These are phyloP conservation scores for Suillus plorans DNA, from an alignment of 768 basidiomycete species.

Conservation along the genomic window DNA sequence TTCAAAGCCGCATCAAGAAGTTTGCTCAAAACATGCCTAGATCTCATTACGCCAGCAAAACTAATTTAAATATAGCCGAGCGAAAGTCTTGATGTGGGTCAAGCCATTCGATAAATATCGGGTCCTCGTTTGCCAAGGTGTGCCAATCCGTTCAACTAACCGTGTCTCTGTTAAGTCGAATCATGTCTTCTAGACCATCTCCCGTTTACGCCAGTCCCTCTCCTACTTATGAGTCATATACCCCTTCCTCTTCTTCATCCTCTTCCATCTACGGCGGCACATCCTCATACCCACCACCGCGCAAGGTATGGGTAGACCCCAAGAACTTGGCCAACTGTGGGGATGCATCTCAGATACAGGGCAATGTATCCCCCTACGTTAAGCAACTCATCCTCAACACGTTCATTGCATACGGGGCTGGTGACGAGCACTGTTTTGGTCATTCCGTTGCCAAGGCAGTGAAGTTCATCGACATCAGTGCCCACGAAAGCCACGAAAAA, in stretches of 20 bases:
- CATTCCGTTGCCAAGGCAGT: conserved; percentile 59
- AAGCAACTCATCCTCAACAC: conserved; percentile 71
- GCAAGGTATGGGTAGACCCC: conserved; percentile 65
- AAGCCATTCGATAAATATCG: conserved; percentile 28
- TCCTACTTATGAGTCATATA: conserved; percentile 27
- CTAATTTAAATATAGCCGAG: conserved; percentile 23
- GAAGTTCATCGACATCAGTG: conserved; percentile 58
- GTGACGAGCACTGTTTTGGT: conserved; percentile 60
- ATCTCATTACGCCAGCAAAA: conserved; percentile 9
- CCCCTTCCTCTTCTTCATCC: conserved; percentile 11
- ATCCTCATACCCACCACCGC: conserved; percentile 14
- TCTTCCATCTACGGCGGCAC: conserved; percentile 25
- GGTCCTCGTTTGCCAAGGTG: conserved; percentile 1
- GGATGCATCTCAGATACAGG: conserved; percentile 55
- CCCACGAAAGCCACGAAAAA: conserved; percentile 44
- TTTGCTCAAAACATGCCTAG: background rate
- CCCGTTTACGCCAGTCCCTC: conserved; percentile 28
- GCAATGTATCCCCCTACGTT: conserved; percentile 60
- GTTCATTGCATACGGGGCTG: conserved; percentile 70
- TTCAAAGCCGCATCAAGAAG: conserved; percentile 28
- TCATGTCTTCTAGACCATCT: conserved; percentile 28
- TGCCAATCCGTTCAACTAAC: conserved; percentile 5
- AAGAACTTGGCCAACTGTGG: conserved; percentile 56
- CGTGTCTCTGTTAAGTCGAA: conserved; percentile 1
- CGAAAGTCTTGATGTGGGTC: conserved; percentile 17